These are phyloP conservation scores for Puya raimondii DNA, from an alignment of 176 grass and related monocot species.

Conservation along the genomic window DNA sequence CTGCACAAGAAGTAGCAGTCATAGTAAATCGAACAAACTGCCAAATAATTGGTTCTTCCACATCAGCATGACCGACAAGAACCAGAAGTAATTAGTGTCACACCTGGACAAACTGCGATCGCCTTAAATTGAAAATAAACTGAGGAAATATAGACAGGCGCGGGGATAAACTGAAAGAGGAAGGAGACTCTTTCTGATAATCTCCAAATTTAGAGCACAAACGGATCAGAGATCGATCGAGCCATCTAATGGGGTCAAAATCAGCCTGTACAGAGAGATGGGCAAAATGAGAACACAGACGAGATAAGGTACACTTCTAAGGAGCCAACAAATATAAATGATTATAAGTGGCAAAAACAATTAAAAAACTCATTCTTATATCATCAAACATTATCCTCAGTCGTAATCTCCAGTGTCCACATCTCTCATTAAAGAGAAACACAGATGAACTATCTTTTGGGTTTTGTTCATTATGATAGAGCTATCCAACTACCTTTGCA, in stretches of 20 bases:
- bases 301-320: background rate
- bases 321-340: constrained; percentile 5
- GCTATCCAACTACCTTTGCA: too few relatives aligned
- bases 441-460: too few relatives aligned
- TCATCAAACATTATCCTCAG: too few relatives aligned
- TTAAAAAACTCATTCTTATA: too few relatives aligned
- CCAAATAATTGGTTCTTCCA: background rate
- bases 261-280: constrained; percentile 50
- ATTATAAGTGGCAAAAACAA: constrained; percentile 12
- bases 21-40: background rate
- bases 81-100: constrained; percentile 4
- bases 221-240: constrained; percentile 73
- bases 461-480: too few relatives aligned
- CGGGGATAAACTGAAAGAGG: constrained; percentile 84
- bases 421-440: too few relatives aligned
- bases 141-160: constrained; percentile 85
- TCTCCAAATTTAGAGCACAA: constrained; percentile 91
- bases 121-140: constrained; percentile 87
- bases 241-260: constrained; percentile 95
- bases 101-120: constrained; percentile 96
- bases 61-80: constrained; percentile 12
- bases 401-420: too few relatives aligned
- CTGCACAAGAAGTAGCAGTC: constrained; percentile 19
- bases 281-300: constrained; percentile 6
- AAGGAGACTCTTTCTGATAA: constrained; percentile 81